phyloP scores from a whole-genome alignment of 129 eudicot species.

The Cynara cardunculus region DNA sequence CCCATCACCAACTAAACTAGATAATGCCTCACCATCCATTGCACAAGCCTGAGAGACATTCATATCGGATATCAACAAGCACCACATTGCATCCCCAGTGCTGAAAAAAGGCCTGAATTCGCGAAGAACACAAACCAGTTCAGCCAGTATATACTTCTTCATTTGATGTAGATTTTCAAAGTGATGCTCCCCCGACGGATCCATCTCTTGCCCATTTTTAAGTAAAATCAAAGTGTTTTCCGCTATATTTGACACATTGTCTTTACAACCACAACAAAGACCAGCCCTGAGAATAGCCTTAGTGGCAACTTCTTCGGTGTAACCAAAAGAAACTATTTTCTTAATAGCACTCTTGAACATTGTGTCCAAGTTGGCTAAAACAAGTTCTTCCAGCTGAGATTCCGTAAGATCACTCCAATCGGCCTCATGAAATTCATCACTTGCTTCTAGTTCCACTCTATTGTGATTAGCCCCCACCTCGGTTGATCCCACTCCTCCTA shows the following conservation, averaged over 20 bases:
- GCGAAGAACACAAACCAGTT: too few species aligned
- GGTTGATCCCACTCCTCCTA: constrained; percentile 37
- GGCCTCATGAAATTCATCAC: constrained; percentile 53
- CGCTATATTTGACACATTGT: constrained; percentile 62
- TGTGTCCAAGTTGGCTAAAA: constrained; percentile 61
- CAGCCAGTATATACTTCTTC: too few species aligned
- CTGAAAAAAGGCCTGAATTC: too few species aligned
- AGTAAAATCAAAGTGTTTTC: too few species aligned
- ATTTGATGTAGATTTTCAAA: too few species aligned
- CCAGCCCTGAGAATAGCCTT: constrained; percentile 74
- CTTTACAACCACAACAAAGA: constrained; percentile 72
- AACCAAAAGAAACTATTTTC: constrained; percentile 66
- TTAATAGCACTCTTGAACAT: constrained; percentile 67
- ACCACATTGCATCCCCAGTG: too few species aligned
- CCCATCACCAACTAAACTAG: too few species aligned
- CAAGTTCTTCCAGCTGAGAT: constrained; percentile 73
- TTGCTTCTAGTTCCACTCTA: constrained; percentile 33
- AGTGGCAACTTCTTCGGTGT: constrained; percentile 59
- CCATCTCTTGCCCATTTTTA: too few species aligned
- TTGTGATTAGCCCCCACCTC: constrained; percentile 38
- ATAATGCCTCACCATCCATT: too few species aligned
- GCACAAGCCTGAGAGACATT: too few species aligned
- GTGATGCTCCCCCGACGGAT: too few species aligned
- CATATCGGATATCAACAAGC: too few species aligned
- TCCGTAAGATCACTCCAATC: constrained; percentile 95